A percentile compares a stretch with the other conserved stretches of the same genome.
These are phyloP conservation scores for Termitomyces sp. DNA, from an alignment of 768 basidiomycete genomes.

Conservation along the genomic window DNA sequence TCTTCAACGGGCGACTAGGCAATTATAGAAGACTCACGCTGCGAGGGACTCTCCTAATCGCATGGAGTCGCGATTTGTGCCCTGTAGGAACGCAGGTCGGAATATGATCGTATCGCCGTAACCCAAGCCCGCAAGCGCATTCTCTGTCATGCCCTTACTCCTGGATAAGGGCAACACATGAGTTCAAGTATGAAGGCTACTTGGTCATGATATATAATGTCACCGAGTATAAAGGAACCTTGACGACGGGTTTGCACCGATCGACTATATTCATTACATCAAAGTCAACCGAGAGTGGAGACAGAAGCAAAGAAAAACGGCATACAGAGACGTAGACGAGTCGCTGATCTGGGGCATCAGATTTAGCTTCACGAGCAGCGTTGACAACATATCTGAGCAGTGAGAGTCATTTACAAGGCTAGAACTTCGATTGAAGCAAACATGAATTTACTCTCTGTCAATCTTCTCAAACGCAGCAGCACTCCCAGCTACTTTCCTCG, in stretches of 20 bases:
- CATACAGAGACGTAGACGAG: constrained; percentile 68
- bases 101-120: constrained; percentile 70
- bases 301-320: not conserved
- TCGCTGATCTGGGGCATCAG: constrained; percentile 45
- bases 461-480: constrained; percentile 68
- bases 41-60: constrained; percentile 30
- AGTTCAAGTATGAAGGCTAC: not conserved
- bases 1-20: not conserved
- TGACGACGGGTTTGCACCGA: constrained; percentile 43
- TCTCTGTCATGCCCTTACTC: constrained; percentile 74
- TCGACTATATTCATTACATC: constrained; percentile 25
- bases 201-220: not conserved
- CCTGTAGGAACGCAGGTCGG: constrained; percentile 51
- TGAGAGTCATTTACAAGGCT: not conserved
- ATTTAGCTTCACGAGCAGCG: constrained; percentile 60
- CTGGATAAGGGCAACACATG: constrained; percentile 22
- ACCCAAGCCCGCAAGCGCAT: constrained; percentile 57
- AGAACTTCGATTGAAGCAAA: not conserved
- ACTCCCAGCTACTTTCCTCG: constrained; percentile 52
- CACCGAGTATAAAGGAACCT: constrained; percentile 47
- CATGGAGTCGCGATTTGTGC: constrained; percentile 36
- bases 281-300: not conserved
- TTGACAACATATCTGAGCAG: constrained; percentile 61
- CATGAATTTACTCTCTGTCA: constrained; percentile 58
- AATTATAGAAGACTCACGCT: not conserved